Conservation (phyloP, 1,284 basidiomycete genomes). For the Marasmius sp. region DNA sequence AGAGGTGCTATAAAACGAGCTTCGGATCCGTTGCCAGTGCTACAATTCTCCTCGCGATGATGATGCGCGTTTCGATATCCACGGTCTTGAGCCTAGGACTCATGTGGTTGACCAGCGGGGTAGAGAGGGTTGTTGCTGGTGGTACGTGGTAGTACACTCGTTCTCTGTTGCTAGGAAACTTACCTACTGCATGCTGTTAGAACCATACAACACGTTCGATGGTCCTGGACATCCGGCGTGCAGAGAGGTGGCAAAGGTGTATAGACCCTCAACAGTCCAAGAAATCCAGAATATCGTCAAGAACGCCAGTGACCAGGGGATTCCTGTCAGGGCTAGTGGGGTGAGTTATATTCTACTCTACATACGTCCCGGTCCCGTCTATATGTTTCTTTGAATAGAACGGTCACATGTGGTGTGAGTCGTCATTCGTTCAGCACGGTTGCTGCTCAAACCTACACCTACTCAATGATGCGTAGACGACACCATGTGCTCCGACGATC, state of each 20-base stretch:
- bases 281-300: slow-evolving; percentile 32
- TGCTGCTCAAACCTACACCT: background rate
- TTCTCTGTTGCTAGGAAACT: background rate
- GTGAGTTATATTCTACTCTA: slow-evolving; percentile 18
- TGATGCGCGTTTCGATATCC: too few species aligned
- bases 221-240: slow-evolving; percentile 33
- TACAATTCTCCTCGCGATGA: too few species aligned
- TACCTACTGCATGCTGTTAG: background rate
- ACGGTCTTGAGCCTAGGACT: too few species aligned
- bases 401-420: slow-evolving; percentile 37
- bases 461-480: slow-evolving; percentile 22
- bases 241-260: slow-evolving; percentile 29
- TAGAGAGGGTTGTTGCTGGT: background rate
- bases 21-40: too few species aligned
- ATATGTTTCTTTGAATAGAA: slow-evolving; percentile 21
- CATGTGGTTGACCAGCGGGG: background rate
- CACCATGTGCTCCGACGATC: slow-evolving; percentile 37
- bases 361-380: background rate
- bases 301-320: slow-evolving; percentile 26
- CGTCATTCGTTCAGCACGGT: background rate
- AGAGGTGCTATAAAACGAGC: background rate
- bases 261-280: slow-evolving; percentile 28
- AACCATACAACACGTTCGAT: slow-evolving; percentile 33
- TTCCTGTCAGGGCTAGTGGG: slow-evolving; percentile 32
- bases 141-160: background rate